Conservation (phyloP, 2,329 filamentous ascomycete genomes). For the Ceratocystis cacaofunesta region DNA sequence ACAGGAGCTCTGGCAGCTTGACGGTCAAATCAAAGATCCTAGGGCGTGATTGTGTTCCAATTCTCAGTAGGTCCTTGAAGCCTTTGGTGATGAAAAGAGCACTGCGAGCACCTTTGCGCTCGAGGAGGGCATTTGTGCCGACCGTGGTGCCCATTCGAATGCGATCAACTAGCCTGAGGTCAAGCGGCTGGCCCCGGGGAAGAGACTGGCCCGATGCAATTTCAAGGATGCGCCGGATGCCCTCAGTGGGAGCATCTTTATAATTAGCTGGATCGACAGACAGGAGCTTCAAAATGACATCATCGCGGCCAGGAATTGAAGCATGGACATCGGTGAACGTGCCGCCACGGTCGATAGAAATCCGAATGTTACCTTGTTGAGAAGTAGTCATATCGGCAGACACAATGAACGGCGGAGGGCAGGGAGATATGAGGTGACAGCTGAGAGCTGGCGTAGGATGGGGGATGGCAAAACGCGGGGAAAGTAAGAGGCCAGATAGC, state of each 20-base stretch:
- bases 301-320: conserved; percentile 55
- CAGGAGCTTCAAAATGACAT: conserved; percentile 73
- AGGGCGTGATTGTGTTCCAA: conserved; percentile 80
- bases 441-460: neutral
- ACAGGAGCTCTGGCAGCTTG: conserved; percentile 71
- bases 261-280: conserved; percentile 87
- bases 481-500: neutral
- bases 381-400: neutral
- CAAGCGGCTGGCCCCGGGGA: conserved; percentile 61
- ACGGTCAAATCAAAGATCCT: conserved; percentile 87
- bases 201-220: conserved; percentile 62
- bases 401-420: no score
- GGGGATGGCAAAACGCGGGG: neutral
- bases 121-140: conserved; percentile 79
- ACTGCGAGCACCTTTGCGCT: conserved; percentile 79
- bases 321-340: conserved; percentile 90
- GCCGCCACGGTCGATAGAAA: conserved; percentile 67
- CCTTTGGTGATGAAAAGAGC: conserved; percentile 77
- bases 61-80: conserved; percentile 74
- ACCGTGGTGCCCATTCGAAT: conserved; percentile 96
- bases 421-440: no score
- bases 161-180: conserved; percentile 71
- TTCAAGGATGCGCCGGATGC: conserved; percentile 72
- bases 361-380: conserved; percentile 44
- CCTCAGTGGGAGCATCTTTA: conserved; percentile 77